phyloP scores from a whole-genome alignment of 1,284 basidiomycete genomes.

The Ganoderma sp. region DNA sequence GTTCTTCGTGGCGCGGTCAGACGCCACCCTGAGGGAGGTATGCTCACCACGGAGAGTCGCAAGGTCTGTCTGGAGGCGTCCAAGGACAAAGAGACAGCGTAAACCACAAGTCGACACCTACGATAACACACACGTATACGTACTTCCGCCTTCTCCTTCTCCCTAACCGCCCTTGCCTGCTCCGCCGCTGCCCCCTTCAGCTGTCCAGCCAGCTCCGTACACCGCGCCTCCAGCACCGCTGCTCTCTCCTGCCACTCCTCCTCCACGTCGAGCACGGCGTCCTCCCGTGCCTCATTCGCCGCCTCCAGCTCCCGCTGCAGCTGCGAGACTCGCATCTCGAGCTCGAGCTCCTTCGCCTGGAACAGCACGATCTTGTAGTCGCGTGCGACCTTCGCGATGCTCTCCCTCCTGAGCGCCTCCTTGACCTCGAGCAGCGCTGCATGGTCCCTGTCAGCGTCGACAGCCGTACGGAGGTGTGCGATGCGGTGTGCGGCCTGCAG shows the following conservation, averaged over 20 bases:
- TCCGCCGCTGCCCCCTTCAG: slow-evolving; percentile 47
- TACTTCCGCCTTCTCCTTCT: slow-evolving; percentile 38
- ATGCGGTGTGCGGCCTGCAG: slow-evolving; percentile 67
- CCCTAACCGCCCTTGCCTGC: slow-evolving; percentile 52
- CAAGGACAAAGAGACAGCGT: not conserved
- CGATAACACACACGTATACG: slow-evolving; percentile 24
- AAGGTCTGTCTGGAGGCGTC: slow-evolving; percentile 43
- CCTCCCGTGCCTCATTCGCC: slow-evolving; percentile 49
- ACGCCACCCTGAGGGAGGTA: slow-evolving; percentile 52
- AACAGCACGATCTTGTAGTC: slow-evolving; percentile 70
- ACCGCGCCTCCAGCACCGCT: slow-evolving; percentile 45
- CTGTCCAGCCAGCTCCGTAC: slow-evolving; percentile 41
- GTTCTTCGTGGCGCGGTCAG: slow-evolving; percentile 53
- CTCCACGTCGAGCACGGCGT: slow-evolving; percentile 41
- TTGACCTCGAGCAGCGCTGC: slow-evolving; percentile 55
- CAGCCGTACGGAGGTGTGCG: slow-evolving; percentile 60
- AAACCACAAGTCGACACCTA: slow-evolving; percentile 5
- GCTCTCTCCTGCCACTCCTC: slow-evolving; percentile 43
- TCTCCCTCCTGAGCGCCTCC: slow-evolving; percentile 58
- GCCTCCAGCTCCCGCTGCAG: slow-evolving; percentile 50
- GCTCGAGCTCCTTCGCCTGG: slow-evolving; percentile 62
- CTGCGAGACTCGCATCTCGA: slow-evolving; percentile 49
- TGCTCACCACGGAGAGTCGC: slow-evolving; percentile 39
- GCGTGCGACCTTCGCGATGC: slow-evolving; percentile 58
- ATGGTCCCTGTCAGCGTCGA: slow-evolving; percentile 59